Evolutionary conservation across 129 eudicot species (phyloP).

Genomic region (Artemisia annua): DNA sequence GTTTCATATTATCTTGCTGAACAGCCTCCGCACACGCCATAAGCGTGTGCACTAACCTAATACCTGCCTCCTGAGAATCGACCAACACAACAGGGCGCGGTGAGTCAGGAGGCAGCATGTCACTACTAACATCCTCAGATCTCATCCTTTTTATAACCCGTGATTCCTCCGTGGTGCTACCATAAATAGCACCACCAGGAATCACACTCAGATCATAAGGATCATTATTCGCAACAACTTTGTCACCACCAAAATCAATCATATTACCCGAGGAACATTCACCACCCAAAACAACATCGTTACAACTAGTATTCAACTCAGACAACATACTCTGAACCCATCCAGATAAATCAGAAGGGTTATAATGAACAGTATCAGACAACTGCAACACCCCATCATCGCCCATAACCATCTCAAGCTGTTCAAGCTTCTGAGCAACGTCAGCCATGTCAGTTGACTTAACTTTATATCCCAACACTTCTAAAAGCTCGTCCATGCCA

Average conservation of each 20-base stretch:
- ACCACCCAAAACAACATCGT: constrained; percentile 16
- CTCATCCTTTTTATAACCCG: constrained; percentile 46
- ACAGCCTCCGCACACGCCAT: constrained; percentile 87
- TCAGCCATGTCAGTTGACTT: constrained; percentile 73
- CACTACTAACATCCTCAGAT: constrained; percentile 30
- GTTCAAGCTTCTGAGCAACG: constrained; percentile 73
- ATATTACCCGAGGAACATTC: constrained; percentile 28
- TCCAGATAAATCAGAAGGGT: constrained; percentile 76
- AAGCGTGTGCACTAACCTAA: constrained; percentile 70
- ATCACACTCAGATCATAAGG: constrained; percentile 71
- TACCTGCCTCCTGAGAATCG: constrained; percentile 77
- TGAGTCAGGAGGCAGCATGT: constrained; percentile 21
- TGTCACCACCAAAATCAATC: constrained; percentile 39
- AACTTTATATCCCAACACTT: constrained; percentile 75
- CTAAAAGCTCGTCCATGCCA: constrained; percentile 79
- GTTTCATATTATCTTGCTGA: constrained; percentile 49
- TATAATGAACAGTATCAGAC: constrained; percentile 63
- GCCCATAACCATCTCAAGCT: constrained; percentile 72
- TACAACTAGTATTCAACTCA: constrained; percentile 41
- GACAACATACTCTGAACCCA: constrained; percentile 75
- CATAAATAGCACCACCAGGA: constrained; percentile 61
- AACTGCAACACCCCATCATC: constrained; percentile 60
- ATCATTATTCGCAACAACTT: constrained; percentile 22
- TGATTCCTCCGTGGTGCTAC: background rate
- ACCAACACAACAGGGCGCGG: constrained; percentile 67